Evolutionary conservation across 163 green algal genomes (phyloP).

Genomic region (Trebouxia gelatinosa): DNA sequence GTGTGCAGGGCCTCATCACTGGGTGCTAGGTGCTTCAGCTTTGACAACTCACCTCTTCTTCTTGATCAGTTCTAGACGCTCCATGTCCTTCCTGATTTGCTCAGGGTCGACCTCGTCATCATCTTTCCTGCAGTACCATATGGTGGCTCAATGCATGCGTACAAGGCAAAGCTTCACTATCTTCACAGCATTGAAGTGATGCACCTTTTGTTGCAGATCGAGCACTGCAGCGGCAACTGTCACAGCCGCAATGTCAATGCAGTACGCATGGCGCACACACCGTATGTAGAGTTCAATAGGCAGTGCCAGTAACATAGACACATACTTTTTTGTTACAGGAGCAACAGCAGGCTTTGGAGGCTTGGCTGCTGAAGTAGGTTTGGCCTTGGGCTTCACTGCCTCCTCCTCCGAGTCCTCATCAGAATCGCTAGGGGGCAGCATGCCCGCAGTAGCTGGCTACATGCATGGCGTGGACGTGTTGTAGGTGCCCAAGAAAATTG

Average conservation of each 20-base stretch:
- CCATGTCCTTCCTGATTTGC: conserved; percentile 73
- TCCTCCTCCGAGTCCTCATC: conserved; percentile 55
- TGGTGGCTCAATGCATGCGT: too few species aligned
- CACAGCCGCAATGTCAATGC: too few species aligned
- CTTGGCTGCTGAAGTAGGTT: conserved; percentile 12
- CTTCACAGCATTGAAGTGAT: too few species aligned
- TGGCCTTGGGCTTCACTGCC: conserved; percentile 15
- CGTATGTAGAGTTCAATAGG: too few species aligned
- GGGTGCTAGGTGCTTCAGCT: not conserved
- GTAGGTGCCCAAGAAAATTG: too few species aligned
- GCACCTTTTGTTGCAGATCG: too few species aligned
- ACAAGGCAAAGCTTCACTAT: too few species aligned
- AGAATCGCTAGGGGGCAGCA: conserved; percentile 73
- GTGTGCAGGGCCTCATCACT: too few species aligned
- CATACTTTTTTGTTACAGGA: conserved; percentile 13
- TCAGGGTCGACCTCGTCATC: conserved; percentile 62
- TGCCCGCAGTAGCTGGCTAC: conserved; percentile 68
- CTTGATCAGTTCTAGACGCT: conserved; percentile 72
- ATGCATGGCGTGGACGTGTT: too few species aligned
- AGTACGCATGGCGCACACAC: too few species aligned
- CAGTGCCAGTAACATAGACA: too few species aligned
- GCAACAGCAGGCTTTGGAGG: conserved; percentile 25
- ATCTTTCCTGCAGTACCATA: conserved; percentile 39
- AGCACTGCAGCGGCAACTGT: too few species aligned
- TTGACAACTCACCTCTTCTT: conserved; percentile 58